These are phyloP conservation scores for Salix dunnii DNA, from an alignment of 345 rosid genomes.

Conservation along the genomic window DNA sequence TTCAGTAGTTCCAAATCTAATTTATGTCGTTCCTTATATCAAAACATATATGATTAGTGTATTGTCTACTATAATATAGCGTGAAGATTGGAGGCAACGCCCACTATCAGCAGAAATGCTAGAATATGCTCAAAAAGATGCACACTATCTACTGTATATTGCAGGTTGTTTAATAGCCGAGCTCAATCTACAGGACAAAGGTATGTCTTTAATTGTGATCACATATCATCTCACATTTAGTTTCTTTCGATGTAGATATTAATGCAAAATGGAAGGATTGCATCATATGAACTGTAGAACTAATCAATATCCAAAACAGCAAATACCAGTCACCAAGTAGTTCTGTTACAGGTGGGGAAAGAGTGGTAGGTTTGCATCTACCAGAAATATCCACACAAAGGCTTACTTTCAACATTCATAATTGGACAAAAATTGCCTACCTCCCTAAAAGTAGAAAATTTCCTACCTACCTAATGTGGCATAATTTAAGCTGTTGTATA, in stretches of 20 bases:
- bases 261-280: not conserved
- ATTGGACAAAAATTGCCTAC: no score
- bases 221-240: not conserved
- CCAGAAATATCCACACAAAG: not conserved
- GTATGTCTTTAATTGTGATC: slow-evolving; percentile 31
- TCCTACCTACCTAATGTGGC: no score
- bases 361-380: not conserved
- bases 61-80: slow-evolving; percentile 42
- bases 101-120: slow-evolving; percentile 75
- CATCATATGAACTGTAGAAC: not conserved
- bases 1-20: not conserved
- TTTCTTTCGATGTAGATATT: not conserved
- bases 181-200: slow-evolving; percentile 56
- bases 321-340: not conserved
- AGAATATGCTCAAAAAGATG: slow-evolving; percentile 76
- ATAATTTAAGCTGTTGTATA: no score
- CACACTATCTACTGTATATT: slow-evolving; percentile 74
- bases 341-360: not conserved
- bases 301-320: not conserved
- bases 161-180: slow-evolving; percentile 58
- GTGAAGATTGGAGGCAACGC: slow-evolving; percentile 99
- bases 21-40: not conserved
- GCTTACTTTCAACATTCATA: not conserved
- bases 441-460: no score
- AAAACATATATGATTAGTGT: not conserved